phyloP scores from a whole-genome alignment of 1,284 basidiomycete genomes.

The Malassezia restricta region DNA sequence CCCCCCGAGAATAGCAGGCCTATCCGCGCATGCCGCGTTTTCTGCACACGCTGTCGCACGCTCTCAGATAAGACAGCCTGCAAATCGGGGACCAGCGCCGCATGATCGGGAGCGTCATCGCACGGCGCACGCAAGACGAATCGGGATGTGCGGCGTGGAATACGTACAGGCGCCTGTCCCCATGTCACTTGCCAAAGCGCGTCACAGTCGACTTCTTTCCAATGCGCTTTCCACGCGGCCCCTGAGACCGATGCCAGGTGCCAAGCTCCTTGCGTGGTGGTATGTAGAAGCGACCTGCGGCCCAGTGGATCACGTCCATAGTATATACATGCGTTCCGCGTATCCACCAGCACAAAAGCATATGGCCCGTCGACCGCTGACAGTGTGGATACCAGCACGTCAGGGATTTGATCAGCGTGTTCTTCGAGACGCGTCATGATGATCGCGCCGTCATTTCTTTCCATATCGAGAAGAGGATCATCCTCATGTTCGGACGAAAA shows the following conservation, averaged over 20 bases:
- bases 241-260: too few species aligned
- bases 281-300: constrained; percentile 59
- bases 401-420: background rate
- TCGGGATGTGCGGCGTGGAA: background rate
- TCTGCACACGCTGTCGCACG: constrained; percentile 48
- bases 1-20: constrained; percentile 91
- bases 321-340: constrained; percentile 50
- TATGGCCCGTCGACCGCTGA: constrained; percentile 33
- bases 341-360: constrained; percentile 34
- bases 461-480: constrained; percentile 11
- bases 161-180: background rate
- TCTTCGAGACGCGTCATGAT: constrained; percentile 18
- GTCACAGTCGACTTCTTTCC: constrained; percentile 58
- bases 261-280: too few species aligned
- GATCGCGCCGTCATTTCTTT: constrained; percentile 24
- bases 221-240: constrained; percentile 43
- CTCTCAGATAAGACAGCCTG: constrained; percentile 44
- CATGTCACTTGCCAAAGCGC: constrained; percentile 54
- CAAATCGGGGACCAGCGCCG: constrained; percentile 40
- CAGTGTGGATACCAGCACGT: constrained; percentile 6
- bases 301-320: constrained; percentile 83
- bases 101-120: background rate
- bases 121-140: background rate
- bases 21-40: constrained; percentile 52
- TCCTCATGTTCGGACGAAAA: constrained; percentile 18